A percentile compares a stretch with the other conserved stretches of the same genome.
Evolutionary conservation across 345 rosid species (phyloP).

Genomic region (Eucalyptus globulus): DNA sequence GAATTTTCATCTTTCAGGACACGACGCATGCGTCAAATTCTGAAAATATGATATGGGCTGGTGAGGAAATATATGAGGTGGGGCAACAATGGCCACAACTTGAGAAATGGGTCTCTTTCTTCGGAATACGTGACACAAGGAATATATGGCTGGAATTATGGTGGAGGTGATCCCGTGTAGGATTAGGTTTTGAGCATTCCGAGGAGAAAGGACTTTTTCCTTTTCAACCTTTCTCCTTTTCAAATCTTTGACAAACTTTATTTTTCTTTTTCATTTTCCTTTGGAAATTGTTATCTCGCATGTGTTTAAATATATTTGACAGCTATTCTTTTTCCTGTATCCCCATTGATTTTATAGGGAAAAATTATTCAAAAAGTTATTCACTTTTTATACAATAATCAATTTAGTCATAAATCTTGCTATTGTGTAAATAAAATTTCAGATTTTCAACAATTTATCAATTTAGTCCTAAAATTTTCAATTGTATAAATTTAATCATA

Average conservation of each 20-base stretch:
- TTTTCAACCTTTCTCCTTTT: neutral
- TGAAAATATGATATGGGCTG: neutral
- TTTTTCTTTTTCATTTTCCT: neutral
- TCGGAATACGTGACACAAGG: neutral
- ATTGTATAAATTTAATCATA: too few species aligned
- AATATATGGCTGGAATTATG: neutral
- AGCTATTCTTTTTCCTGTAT: neutral
- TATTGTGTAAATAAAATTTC: too few species aligned
- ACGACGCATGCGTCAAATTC: neutral
- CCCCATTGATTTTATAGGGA: too few species aligned
- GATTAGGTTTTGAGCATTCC: constrained; percentile 1
- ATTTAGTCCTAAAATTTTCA: too few species aligned
- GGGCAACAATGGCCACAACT: neutral
- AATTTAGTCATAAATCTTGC: too few species aligned
- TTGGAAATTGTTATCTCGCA: neutral
- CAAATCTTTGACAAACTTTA: neutral
- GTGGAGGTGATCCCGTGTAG: neutral
- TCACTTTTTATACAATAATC: rapidly evolving
- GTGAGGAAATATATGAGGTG: neutral
- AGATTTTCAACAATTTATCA: too few species aligned
- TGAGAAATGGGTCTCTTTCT: neutral
- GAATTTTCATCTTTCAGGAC: neutral
- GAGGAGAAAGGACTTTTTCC: neutral
- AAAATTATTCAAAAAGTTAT: too few species aligned
- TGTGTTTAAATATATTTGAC: neutral